These are phyloP conservation scores for Arthroderma uncinatum DNA, from an alignment of 2,329 filamentous ascomycete genomes.

Conservation along the genomic window DNA sequence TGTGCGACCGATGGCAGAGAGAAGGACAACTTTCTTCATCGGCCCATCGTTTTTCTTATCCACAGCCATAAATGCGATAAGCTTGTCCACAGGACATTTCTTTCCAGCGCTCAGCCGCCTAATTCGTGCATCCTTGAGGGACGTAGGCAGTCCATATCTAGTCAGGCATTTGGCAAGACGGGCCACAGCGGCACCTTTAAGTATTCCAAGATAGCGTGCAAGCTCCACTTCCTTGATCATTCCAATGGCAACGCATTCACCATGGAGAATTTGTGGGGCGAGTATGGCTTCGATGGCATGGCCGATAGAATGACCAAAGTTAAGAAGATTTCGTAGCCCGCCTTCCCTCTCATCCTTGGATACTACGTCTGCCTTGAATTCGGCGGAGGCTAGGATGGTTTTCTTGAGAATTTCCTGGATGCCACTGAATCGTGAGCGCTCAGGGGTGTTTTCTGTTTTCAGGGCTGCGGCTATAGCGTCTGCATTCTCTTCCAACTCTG, in stretches of 20 bases:
- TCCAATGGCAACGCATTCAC: slow-evolving; percentile 89
- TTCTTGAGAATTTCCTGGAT: slow-evolving; percentile 62
- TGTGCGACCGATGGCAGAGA: slow-evolving; percentile 81
- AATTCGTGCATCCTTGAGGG: slow-evolving; percentile 71
- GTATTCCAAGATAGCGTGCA: slow-evolving; percentile 73
- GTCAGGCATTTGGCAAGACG: slow-evolving; percentile 84
- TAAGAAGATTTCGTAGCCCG: slow-evolving; percentile 83
- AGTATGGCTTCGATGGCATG: slow-evolving; percentile 94
- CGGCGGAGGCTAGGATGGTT: slow-evolving; percentile 80
- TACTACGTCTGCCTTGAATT: slow-evolving; percentile 87
- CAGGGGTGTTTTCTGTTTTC: slow-evolving; percentile 48
- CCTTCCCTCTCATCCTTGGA: slow-evolving; percentile 91
- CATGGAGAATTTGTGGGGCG: slow-evolving; percentile 88
- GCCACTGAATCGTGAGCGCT: slow-evolving; percentile 51
- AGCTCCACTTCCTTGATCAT: slow-evolving; percentile 98
- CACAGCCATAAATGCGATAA: slow-evolving; percentile 88
- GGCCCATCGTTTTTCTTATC: slow-evolving; percentile 97
- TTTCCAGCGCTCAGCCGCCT: slow-evolving; percentile 75
- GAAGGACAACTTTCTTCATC: slow-evolving; percentile 89
- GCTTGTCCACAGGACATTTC: slow-evolving; percentile 69
- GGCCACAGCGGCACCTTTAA: slow-evolving; percentile 78
- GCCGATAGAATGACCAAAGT: slow-evolving; percentile 96
- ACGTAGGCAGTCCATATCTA: slow-evolving; percentile 83
- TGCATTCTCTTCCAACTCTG: slow-evolving; percentile 70
- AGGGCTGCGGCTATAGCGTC: slow-evolving; percentile 62